A percentile compares a stretch with the other conserved stretches of the same genome.
phyloP scores from a whole-genome alignment of 495 filamentous ascomycete genomes.

The Aspergillus panamensis region DNA sequence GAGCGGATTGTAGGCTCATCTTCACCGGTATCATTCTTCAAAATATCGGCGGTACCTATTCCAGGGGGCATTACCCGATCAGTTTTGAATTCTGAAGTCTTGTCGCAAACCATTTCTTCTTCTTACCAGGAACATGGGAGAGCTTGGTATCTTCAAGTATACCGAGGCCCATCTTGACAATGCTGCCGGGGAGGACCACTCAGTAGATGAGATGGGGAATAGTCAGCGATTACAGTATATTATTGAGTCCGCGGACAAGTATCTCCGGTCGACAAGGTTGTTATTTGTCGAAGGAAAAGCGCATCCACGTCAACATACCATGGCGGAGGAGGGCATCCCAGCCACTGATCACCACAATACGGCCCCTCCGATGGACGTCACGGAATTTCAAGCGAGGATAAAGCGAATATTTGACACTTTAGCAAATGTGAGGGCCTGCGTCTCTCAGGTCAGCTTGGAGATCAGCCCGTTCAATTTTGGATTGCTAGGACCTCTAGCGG shows the following conservation, averaged over 20 bases:
- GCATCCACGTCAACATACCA: too few relatives aligned
- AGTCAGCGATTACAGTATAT: background rate
- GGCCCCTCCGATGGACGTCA: too few relatives aligned
- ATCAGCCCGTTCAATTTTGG: background rate
- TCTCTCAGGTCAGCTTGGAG: background rate
- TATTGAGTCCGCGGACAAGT: too few relatives aligned
- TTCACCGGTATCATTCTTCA: conserved; percentile 51
- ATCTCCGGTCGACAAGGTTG: too few relatives aligned
- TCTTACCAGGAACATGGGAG: conserved; percentile 69
- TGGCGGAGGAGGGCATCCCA: too few relatives aligned
- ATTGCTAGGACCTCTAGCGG: background rate
- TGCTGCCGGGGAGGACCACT: background rate
- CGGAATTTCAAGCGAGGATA: too few relatives aligned
- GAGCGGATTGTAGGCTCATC: conserved; percentile 33
- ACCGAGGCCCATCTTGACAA: conserved; percentile 69
- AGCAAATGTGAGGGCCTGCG: too few relatives aligned
- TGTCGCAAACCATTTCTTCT: background rate
- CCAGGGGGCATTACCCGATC: background rate
- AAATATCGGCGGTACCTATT: conserved; percentile 62
- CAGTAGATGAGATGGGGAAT: background rate
- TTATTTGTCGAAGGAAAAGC: too few relatives aligned
- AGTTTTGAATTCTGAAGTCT: background rate
- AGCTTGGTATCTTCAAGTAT: conserved; percentile 64
- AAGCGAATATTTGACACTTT: too few relatives aligned
- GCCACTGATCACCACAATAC: too few relatives aligned